Evolutionary conservation across 2,329 filamentous ascomycete genomes (phyloP).

Genomic region (Aspergillus japonicus): DNA sequence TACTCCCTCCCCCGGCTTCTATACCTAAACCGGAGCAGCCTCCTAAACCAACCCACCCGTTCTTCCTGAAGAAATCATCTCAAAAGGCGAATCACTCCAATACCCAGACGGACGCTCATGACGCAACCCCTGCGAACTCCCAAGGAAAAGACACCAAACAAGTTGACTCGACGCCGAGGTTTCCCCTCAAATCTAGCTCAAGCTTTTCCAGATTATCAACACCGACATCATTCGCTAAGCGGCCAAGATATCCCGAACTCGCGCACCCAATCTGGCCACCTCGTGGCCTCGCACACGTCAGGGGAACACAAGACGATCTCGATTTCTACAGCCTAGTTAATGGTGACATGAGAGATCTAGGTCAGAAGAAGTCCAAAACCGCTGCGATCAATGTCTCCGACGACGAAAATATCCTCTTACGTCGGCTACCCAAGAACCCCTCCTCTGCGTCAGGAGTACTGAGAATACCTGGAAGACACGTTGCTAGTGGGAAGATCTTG

Average conservation of each 20-base stretch:
- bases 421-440: not conserved
- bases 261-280: constrained; percentile 43
- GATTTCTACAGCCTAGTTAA: not conserved
- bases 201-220: not conserved
- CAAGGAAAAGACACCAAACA: not conserved
- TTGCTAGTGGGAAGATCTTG: constrained; percentile 31
- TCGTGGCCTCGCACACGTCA: constrained; percentile 47
- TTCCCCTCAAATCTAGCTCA: not conserved
- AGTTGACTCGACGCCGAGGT: not conserved
- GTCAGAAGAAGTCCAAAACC: constrained; percentile 41
- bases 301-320: constrained; percentile 39
- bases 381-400: constrained; percentile 32
- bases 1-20: constrained; percentile 20
- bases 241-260: constrained; percentile 31
- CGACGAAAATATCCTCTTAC: constrained; percentile 33
- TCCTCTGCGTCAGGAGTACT: constrained; percentile 14
- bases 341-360: constrained; percentile 6
- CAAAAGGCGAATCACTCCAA: constrained; percentile 16
- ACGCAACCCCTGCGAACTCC: not conserved
- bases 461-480: constrained; percentile 30
- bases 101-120: not conserved
- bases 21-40: constrained; percentile 23
- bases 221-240: constrained; percentile 20
- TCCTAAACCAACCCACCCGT: constrained; percentile 62
- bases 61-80: constrained; percentile 61